Evolutionary conservation across 2,329 filamentous ascomycete genomes (phyloP), one percentile per base, ranked within the genome.

Genomic region (Thelonectria blattea): DNA sequence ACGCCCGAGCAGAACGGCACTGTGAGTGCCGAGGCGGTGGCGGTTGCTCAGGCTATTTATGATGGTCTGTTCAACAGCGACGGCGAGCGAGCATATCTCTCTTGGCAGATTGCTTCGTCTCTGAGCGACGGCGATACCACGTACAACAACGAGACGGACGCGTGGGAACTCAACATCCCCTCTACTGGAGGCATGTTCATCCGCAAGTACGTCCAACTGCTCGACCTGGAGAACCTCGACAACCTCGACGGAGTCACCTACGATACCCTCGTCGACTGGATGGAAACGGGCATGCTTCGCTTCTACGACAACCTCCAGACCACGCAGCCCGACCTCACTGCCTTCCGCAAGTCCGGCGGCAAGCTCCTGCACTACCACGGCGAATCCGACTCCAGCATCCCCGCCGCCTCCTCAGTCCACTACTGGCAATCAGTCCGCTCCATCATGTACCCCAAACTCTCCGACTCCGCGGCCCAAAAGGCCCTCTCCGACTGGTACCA

Each of bases 291-390:
- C 6, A 77, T 80, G 76, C 67, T 79, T 48, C 75, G 75, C 41
- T 87, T 83, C 71, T 60, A 75, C 30, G 81, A 84, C 65, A 80
- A 71, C 49, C 75, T 85, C 3, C 83, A 86, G 66, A 86, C 83
- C 9, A 85, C 80, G 1, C 67, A 79, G 22, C 81, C 83, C 0
- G 84, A 87, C 63, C 75, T 87, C 1, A 81, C 79, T 0, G 64
- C 74, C 9, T 85, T 85, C 75, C 74, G 81, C 32, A 58, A 74
- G 2, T 66, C 75, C 0, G 84, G 84, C 22, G 84, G 82, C 52
- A 87, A 87, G 71, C 72, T 87, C 4, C 73, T 88, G 11, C 83
- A 86, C 70, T 85, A 80, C 74, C 84, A 87, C 72, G 84, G 84
- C 53, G 83, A 87, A 71, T 81, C 80, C 1, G 85, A 87, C 69